Conservation (phyloP, 306 rosid species). For the Fragaria vesca region DNA sequence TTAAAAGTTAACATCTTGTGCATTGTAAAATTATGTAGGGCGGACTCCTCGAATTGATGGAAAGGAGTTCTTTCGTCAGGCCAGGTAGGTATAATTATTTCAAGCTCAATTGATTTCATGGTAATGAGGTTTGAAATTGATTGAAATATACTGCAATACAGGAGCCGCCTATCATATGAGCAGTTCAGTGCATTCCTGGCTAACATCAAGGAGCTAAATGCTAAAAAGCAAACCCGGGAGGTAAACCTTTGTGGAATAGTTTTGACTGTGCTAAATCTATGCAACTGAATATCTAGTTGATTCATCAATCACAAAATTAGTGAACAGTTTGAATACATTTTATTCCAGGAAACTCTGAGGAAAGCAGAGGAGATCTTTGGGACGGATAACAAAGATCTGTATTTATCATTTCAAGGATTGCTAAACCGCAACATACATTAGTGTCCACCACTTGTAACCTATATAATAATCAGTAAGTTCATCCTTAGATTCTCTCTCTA, state of each 20-base stretch:
- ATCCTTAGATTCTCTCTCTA: conserved; percentile 5
- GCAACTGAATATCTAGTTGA: conserved; percentile 21
- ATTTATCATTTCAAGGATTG: conserved; percentile 85
- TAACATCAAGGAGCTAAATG: conserved; percentile 91
- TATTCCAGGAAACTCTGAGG: conserved; percentile 79
- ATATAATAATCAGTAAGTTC: conserved; percentile 37
- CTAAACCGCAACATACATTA: conserved; percentile 76
- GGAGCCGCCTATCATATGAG: conserved; percentile 97
- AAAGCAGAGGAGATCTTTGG: conserved; percentile 99
- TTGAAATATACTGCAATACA: conserved; percentile 29
- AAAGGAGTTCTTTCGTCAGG: conserved; percentile 96
- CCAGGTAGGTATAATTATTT: conserved; percentile 55
- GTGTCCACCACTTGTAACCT: conserved; percentile 26
- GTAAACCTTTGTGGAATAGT: conserved; percentile 38
- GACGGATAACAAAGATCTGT: conserved; percentile 91
- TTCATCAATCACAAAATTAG: conserved; percentile 8
- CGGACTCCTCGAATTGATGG: conserved; percentile 94
- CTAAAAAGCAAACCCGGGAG: conserved; percentile 98
- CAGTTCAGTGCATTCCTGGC: conserved; percentile 98
- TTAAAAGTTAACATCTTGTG: conserved; percentile 6
- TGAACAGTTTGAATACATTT: conserved; percentile 25
- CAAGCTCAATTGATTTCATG: conserved; percentile 3
- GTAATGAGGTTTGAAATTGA: conserved; percentile 28
- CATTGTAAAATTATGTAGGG: conserved; percentile 44
- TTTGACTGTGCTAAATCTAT: conserved; percentile 10